phyloP scores from a whole-genome alignment of 2,329 filamentous ascomycete species.

The Byssochlamys sp. region DNA sequence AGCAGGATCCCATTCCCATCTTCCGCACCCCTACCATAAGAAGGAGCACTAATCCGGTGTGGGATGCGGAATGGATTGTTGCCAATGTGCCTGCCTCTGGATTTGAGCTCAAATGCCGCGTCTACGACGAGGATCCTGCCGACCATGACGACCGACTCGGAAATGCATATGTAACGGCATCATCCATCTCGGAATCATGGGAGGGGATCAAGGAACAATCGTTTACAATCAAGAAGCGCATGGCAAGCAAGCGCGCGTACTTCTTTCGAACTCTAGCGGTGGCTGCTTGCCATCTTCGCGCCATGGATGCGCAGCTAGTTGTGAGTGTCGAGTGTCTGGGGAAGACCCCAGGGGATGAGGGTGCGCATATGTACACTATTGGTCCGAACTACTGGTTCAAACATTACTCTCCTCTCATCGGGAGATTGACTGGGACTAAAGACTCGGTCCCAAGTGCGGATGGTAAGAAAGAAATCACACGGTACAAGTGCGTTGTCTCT shows the following conservation, averaged over 20 bases:
- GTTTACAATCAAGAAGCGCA: conserved; percentile 65
- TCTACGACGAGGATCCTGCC: conserved; percentile 83
- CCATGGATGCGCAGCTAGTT: conserved; percentile 61
- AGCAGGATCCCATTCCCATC: conserved; percentile 68
- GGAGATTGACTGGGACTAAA: conserved; percentile 65
- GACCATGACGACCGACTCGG: conserved; percentile 82
- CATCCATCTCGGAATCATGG: conserved; percentile 56
- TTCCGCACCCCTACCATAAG: conserved; percentile 69
- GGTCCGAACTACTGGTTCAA: conserved; percentile 68
- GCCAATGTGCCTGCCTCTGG: conserved; percentile 74
- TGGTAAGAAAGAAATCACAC: conserved; percentile 50
- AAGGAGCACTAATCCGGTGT: conserved; percentile 62
- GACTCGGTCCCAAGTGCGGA: conserved; percentile 50
- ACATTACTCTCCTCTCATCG: conserved; percentile 83
- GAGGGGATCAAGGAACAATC: conserved; percentile 53
- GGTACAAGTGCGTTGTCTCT: conserved; percentile 59
- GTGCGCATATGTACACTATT: conserved; percentile 66
- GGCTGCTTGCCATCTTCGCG: conserved; percentile 50
- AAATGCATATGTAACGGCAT: conserved; percentile 64
- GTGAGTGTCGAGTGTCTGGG: conserved; percentile 72
- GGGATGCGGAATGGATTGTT: conserved; percentile 80
- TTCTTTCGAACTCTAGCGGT: conserved; percentile 59
- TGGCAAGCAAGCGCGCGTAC: conserved; percentile 80
- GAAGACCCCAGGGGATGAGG: conserved; percentile 54
- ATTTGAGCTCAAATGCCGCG: conserved; percentile 71